Evolutionary conservation across 2,329 filamentous ascomycete genomes (phyloP).

Genomic region (Neurospora sp.): DNA sequence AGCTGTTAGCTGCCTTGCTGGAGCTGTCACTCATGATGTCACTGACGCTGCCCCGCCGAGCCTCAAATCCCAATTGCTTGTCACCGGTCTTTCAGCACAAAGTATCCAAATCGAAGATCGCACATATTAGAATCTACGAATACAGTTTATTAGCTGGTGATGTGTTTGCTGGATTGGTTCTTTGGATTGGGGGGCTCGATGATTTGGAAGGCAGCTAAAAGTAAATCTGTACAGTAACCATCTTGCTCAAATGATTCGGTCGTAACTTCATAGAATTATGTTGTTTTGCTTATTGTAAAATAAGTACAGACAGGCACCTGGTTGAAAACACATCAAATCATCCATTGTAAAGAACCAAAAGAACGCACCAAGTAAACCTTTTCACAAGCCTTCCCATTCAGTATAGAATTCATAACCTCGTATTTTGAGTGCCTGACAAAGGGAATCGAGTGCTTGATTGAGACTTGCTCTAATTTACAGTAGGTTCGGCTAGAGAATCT

Average conservation of each 20-base stretch:
- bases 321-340: not conserved
- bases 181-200: not conserved
- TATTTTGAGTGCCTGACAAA: slow-evolving; percentile 34
- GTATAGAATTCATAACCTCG: not conserved
- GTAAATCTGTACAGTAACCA: not conserved
- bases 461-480: slow-evolving; percentile 57
- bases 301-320: not conserved
- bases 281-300: not conserved
- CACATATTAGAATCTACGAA: not conserved
- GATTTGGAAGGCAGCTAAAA: not conserved
- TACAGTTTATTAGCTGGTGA: not conserved
- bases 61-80: not conserved
- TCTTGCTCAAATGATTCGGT: not conserved
- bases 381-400: not conserved
- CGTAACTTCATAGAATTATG: not conserved
- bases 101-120: not conserved
- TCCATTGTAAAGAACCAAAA: not conserved
- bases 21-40: not conserved
- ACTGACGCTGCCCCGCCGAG: not conserved
- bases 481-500: slow-evolving; percentile 38
- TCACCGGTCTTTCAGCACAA: not conserved
- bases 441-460: slow-evolving; percentile 53
- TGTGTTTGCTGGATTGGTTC: not conserved
- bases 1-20: not conserved
- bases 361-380: not conserved